Conservation (phyloP, 1,284 basidiomycete species). For the Heterobasidion occidentale region DNA sequence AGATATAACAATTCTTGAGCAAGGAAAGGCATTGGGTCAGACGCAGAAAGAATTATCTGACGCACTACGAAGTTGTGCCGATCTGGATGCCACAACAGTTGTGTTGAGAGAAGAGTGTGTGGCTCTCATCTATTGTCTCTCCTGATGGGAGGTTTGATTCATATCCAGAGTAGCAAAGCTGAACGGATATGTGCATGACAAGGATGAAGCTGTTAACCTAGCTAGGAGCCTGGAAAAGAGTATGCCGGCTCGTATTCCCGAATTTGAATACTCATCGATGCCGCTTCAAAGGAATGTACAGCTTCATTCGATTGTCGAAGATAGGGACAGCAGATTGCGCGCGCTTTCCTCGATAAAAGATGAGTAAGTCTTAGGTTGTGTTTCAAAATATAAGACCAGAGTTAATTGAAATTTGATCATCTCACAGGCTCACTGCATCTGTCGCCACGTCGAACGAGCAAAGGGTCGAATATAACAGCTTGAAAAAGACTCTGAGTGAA, state of each 20-base stretch:
- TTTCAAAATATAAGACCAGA: background rate
- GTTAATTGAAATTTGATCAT: background rate
- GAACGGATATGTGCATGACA: background rate
- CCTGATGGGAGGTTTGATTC: background rate
- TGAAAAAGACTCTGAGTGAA: background rate
- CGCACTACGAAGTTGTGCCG: conserved; percentile 10
- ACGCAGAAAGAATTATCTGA: conserved; percentile 7
- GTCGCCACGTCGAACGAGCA: background rate
- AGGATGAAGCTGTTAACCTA: background rate
- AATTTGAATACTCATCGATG: background rate
- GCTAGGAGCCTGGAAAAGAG: conserved; percentile 5
- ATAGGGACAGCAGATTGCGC: background rate
- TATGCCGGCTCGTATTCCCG: background rate
- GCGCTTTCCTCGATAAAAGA: conserved; percentile 7
- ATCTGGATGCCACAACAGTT: conserved; percentile 13
- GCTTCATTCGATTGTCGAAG: conserved; percentile 8
- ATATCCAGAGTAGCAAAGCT: background rate
- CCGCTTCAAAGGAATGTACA: conserved; percentile 7
- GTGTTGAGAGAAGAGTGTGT: conserved; percentile 17
- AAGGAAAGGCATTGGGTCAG: background rate
- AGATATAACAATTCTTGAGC: background rate
- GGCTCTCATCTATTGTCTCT: background rate
- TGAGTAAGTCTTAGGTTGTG: conserved; percentile 9
- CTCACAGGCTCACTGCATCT: background rate
- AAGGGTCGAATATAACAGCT: background rate